These are phyloP conservation scores for Boechera divaricarpa DNA, from an alignment of 345 rosid genomes.

Conservation along the genomic window DNA sequence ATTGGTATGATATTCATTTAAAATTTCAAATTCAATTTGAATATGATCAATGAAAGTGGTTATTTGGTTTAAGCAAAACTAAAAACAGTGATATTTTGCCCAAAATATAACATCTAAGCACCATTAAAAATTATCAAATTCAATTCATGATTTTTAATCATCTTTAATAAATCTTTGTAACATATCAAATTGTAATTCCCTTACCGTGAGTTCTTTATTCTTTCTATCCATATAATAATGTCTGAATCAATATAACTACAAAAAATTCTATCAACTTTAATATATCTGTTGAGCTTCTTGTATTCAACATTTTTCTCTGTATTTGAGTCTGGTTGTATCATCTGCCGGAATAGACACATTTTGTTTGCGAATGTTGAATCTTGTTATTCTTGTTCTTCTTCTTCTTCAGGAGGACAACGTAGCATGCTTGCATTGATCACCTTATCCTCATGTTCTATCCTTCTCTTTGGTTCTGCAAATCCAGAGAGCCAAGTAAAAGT, in stretches of 20 bases:
- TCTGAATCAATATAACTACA: slow-evolving; percentile 26
- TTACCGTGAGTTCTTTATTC: not conserved
- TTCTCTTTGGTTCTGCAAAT: slow-evolving; percentile 74
- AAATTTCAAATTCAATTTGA: too few species aligned
- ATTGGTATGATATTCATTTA: too few species aligned
- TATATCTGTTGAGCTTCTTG: slow-evolving; percentile 14
- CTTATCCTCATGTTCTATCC: slow-evolving; percentile 59
- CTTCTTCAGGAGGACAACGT: slow-evolving; percentile 48
- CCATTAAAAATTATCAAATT: not conserved
- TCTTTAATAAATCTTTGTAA: not conserved
- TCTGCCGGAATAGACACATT: slow-evolving; percentile 12
- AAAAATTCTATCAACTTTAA: not conserved
- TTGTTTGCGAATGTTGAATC: slow-evolving; percentile 41
- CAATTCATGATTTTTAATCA: not conserved
- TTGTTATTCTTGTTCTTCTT: slow-evolving; percentile 52
- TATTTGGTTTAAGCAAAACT: too few species aligned
- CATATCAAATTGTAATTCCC: not conserved
- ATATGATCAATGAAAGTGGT: too few species aligned
- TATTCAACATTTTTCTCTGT: slow-evolving; percentile 10
- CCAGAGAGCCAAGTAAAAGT: slow-evolving; percentile 1
- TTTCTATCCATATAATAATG: not conserved
- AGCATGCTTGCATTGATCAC: slow-evolving; percentile 49
- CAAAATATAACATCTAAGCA: not conserved
- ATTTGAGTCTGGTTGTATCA: slow-evolving; percentile 12
- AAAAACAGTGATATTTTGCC: too few species aligned